phyloP scores from a whole-genome alignment of 2,329 filamentous ascomycete species.

The Botrytis byssoidea region DNA sequence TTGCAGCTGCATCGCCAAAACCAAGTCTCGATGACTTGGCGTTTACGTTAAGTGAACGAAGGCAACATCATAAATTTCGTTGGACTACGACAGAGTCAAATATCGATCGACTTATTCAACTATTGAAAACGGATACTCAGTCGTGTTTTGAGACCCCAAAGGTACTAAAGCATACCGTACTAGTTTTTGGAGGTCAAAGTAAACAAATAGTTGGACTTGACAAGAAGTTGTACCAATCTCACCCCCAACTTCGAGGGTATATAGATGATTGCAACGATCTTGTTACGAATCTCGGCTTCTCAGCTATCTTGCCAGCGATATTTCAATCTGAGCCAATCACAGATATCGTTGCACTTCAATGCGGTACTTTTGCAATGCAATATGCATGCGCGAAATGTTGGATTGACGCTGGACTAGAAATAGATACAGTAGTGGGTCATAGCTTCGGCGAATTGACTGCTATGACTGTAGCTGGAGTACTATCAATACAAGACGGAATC shows the following conservation, averaged over 20 bases:
- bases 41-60: constrained; percentile 4
- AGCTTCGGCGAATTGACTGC: constrained; percentile 44
- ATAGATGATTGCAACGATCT: constrained; percentile 24
- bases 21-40: not conserved
- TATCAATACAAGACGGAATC: not conserved
- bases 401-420: constrained; percentile 25
- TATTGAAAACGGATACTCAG: not conserved
- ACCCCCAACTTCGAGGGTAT: constrained; percentile 21
- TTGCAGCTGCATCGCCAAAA: not conserved
- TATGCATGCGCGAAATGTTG: constrained; percentile 28
- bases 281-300: constrained; percentile 12
- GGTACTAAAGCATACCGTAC: constrained; percentile 36
- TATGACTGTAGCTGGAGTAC: constrained; percentile 29
- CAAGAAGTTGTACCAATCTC: constrained; percentile 10
- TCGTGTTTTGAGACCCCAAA: not conserved
- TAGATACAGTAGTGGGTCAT: constrained; percentile 38
- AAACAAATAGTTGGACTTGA: constrained; percentile 20
- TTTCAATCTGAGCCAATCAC: constrained; percentile 20
- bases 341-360: constrained; percentile 25
- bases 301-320: constrained; percentile 25
- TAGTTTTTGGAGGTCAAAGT: constrained; percentile 39
- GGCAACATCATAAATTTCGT: not conserved
- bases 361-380: constrained; percentile 26
- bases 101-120: not conserved
- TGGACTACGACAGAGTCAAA: not conserved